These are phyloP conservation scores for Blepharisma undulans DNA, from an alignment of 169 alveolate genomes.

Conservation along the genomic window DNA sequence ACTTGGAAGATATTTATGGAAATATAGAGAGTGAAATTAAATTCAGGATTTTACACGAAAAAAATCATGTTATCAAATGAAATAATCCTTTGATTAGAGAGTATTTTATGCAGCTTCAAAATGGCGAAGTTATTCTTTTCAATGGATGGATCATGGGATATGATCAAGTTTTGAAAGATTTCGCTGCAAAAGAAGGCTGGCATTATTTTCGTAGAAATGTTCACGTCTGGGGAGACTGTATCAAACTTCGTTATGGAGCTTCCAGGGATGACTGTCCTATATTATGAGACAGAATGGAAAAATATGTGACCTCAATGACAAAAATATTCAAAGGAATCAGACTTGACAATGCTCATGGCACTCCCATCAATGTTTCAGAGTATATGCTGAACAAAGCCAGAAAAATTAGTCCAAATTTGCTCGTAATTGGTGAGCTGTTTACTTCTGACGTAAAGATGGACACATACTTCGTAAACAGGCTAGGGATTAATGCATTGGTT, in stretches of 20 bases:
- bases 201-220: slow-evolving; percentile 91
- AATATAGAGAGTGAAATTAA: slow-evolving; percentile 60
- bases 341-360: slow-evolving; percentile 95
- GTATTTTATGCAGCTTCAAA: slow-evolving; percentile 72
- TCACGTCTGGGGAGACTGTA: slow-evolving; percentile 92
- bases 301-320: slow-evolving; percentile 88
- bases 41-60: slow-evolving; percentile 54
- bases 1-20: slow-evolving; percentile 29
- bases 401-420: slow-evolving; percentile 84
- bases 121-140: not conserved
- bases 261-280: slow-evolving; percentile 86
- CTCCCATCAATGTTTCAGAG: slow-evolving; percentile 91
- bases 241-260: slow-evolving; percentile 90
- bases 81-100: slow-evolving; percentile 74
- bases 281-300: slow-evolving; percentile 90
- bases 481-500: slow-evolving; percentile 89
- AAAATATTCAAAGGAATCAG: slow-evolving; percentile 90
- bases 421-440: slow-evolving; percentile 92
- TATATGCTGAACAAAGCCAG: slow-evolving; percentile 89
- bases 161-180: slow-evolving; percentile 82
- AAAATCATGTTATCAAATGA: slow-evolving; percentile 60
- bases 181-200: slow-evolving; percentile 87
- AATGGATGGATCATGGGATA: slow-evolving; percentile 89
- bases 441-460: slow-evolving; percentile 88
- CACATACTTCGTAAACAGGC: slow-evolving; percentile 79